Evolutionary conservation across 208 protist genomes (phyloP).

Genomic region (Acanthamoeba divionensis): DNA sequence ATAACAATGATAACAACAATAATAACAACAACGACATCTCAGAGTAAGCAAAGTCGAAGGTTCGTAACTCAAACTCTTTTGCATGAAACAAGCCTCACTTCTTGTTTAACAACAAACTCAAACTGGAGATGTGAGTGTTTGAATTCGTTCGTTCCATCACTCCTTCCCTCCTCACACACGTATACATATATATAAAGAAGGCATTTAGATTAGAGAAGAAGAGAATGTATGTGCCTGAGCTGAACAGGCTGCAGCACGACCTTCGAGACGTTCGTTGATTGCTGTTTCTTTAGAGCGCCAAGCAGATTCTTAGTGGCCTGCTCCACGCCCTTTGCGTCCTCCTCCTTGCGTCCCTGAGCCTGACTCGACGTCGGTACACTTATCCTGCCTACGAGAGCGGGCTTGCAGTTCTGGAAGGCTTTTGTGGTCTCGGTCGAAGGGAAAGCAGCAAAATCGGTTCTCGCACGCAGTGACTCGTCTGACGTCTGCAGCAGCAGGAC

Average conservation of each 20-base stretch:
- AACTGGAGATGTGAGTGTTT: no score
- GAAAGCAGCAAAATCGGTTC: slow-evolving; percentile 18
- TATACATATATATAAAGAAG: not conserved
- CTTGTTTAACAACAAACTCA: no score
- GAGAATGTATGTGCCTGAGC: slow-evolving; percentile 16
- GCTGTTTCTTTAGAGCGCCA: not conserved
- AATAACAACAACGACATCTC: no score
- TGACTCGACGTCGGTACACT: not conserved
- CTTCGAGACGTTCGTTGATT: not conserved
- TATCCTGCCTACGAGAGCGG: not conserved
- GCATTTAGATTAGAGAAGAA: not conserved
- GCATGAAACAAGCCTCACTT: no score
- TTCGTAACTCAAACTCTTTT: no score
- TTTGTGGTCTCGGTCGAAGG: not conserved
- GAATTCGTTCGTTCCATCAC: no score
- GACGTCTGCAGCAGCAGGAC: not conserved
- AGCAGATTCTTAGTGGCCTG: not conserved
- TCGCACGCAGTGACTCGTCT: not conserved
- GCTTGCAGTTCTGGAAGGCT: not conserved
- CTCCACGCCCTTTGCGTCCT: not conserved
- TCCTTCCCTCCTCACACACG: no score
- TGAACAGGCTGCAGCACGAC: not conserved
- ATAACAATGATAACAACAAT: no score
- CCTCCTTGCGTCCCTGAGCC: not conserved
- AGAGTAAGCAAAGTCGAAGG: no score